Conservation (phyloP, 345 rosid genomes). For the Abelmoschus esculentus region DNA sequence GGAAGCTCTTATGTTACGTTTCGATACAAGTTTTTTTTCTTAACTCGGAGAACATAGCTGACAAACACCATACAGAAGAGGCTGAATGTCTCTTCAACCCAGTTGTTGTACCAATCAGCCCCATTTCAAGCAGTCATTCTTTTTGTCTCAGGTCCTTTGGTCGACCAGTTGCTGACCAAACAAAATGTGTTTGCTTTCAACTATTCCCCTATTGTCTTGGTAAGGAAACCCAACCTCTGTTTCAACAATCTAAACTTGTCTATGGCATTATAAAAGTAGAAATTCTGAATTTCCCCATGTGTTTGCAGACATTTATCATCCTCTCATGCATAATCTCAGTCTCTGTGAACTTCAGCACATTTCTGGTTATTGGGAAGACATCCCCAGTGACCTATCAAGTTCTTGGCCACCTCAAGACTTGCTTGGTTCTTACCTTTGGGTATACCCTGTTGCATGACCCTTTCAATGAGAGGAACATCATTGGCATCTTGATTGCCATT, state of each 20-base stretch:
- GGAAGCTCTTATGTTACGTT: too few species aligned
- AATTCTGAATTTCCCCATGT: too few species aligned
- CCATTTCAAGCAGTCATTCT: slow-evolving; percentile 98
- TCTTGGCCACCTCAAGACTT: slow-evolving; percentile 92
- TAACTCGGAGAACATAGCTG: too few species aligned
- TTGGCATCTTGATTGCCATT: slow-evolving; percentile 79
- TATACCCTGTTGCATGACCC: slow-evolving; percentile 89
- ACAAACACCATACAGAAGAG: slow-evolving; percentile 51
- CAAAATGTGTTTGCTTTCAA: slow-evolving; percentile 78
- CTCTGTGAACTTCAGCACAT: slow-evolving; percentile 92
- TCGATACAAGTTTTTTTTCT: too few species aligned
- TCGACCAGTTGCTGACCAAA: slow-evolving; percentile 76
- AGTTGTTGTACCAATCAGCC: slow-evolving; percentile 91
- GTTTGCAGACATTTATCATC: slow-evolving; percentile 64
- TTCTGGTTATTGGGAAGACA: slow-evolving; percentile 96
- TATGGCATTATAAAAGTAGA: too few species aligned
- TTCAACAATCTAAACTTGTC: too few species aligned
- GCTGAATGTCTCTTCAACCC: slow-evolving; percentile 89
- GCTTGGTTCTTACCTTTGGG: slow-evolving; percentile 85
- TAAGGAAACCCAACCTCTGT: too few species aligned
- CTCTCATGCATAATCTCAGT: slow-evolving; percentile 89
- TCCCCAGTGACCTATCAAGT: slow-evolving; percentile 98
- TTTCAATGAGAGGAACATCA: slow-evolving; percentile 69
- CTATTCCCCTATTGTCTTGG: slow-evolving; percentile 51
- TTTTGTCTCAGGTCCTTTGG: slow-evolving; percentile 89